phyloP scores from a whole-genome alignment of 2,329 filamentous ascomycete species.

The Fusarium pilosicola region DNA sequence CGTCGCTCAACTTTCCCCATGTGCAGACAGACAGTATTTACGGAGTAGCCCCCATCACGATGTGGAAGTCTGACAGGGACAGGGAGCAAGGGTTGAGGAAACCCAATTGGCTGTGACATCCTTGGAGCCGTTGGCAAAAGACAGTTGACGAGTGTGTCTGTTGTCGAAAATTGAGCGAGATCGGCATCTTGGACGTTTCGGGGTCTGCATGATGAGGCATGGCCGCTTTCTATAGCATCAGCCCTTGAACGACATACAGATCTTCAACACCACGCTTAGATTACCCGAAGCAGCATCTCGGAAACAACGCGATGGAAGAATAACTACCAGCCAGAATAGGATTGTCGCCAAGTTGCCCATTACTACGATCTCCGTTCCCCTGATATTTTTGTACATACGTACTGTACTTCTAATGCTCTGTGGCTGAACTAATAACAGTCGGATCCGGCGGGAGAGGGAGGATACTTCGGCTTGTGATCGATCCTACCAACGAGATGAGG shows the following conservation, averaged over 20 bases:
- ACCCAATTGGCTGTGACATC: background rate
- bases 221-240: background rate
- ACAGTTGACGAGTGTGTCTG: background rate
- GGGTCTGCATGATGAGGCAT: constrained; percentile 3
- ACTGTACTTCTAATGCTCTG: background rate
- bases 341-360: constrained; percentile 17
- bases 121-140: background rate
- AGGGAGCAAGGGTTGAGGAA: constrained; percentile 1
- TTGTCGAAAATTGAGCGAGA: background rate
- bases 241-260: constrained; percentile 8
- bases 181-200: constrained; percentile 3
- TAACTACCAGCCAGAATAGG: background rate
- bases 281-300: background rate
- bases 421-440: constrained; percentile 23
- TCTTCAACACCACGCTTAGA: constrained; percentile 1
- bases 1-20: background rate
- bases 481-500: constrained; percentile 9
- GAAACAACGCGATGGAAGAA: background rate
- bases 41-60: background rate
- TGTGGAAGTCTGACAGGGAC: constrained; percentile 3
- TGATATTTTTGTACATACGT: background rate
- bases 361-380: background rate
- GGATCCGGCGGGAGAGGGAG: constrained; percentile 22
- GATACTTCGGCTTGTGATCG: background rate
- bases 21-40: background rate